phyloP scores from a whole-genome alignment of 441 rosid species.

The Jatropha podagrica region DNA sequence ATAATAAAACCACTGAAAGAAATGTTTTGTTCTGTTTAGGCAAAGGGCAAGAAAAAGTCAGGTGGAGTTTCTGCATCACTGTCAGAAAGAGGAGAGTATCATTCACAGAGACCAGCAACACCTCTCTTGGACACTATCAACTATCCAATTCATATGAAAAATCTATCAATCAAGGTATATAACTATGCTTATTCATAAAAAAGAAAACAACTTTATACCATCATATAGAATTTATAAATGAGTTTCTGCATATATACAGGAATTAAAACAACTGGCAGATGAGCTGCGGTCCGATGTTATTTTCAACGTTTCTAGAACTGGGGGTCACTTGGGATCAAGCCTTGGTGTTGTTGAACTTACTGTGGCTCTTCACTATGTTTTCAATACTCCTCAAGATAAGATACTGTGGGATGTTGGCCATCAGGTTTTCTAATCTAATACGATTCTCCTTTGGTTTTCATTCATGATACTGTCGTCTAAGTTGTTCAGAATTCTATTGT shows the following conservation, averaged over 20 bases:
- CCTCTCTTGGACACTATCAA: constrained; percentile 91
- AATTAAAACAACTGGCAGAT: constrained; percentile 80
- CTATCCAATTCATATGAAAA: constrained; percentile 94
- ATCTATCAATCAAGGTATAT: constrained; percentile 74
- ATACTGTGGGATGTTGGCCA: constrained; percentile 97
- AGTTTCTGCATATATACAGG: constrained; percentile 36
- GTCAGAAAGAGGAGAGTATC: constrained; percentile 68
- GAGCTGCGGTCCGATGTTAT: constrained; percentile 89
- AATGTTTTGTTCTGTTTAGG: constrained; percentile 34
- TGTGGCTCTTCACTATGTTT: constrained; percentile 90
- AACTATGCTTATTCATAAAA: neutral
- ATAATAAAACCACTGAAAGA: constrained; percentile 22
- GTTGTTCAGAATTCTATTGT: constrained; percentile 7
- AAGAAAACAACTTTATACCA: neutral
- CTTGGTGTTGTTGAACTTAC: constrained; percentile 98
- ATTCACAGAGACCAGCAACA: constrained; percentile 76
- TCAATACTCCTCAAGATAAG: constrained; percentile 80
- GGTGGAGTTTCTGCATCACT: constrained; percentile 64
- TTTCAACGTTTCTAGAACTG: constrained; percentile 83
- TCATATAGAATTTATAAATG: neutral
- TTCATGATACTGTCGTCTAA: neutral
- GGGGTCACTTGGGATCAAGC: constrained; percentile 93
- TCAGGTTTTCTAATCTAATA: constrained; percentile 49
- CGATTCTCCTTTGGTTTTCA: neutral
- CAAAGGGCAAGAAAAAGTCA: constrained; percentile 52